phyloP scores from a whole-genome alignment of 257 asterid genomes.

The Coffea canephora region DNA sequence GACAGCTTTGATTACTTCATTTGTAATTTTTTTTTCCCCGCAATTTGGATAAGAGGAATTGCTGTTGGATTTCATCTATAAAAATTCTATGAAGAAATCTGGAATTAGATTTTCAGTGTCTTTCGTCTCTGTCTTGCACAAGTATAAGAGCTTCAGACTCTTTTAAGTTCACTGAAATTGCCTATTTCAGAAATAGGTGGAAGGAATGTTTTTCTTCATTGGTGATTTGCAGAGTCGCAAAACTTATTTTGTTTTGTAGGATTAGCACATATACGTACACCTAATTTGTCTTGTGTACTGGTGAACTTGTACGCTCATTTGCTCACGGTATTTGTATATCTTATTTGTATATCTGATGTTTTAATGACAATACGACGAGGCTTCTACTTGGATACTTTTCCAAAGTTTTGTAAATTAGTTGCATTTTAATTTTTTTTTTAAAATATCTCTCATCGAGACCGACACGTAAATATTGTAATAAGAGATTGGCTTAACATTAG shows the following conservation, averaged over 20 bases:
- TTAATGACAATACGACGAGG: no score
- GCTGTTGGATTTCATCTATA: slow-evolving; percentile 1
- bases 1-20: not conserved
- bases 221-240: not conserved
- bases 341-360: no score
- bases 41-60: not conserved
- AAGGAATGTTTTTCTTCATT: not conserved
- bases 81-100: not conserved
- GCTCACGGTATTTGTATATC: no score
- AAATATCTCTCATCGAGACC: no score
- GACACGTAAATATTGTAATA: no score
- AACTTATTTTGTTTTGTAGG: not conserved
- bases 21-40: not conserved
- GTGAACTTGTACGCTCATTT: no score
- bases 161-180: not conserved
- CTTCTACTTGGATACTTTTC: no score
- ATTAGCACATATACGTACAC: not conserved
- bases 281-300: no score
- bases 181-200: not conserved
- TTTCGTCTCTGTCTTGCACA: not conserved
- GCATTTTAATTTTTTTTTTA: no score
- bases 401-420: no score
- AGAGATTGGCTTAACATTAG: no score
- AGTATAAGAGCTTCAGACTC: not conserved
- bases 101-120: not conserved